Percentiles rank a stretch among this genome's conserved stretches.
phyloP scores from a whole-genome alignment of 1,139 yeast species.

The Blastobotrys capitulatus region DNA sequence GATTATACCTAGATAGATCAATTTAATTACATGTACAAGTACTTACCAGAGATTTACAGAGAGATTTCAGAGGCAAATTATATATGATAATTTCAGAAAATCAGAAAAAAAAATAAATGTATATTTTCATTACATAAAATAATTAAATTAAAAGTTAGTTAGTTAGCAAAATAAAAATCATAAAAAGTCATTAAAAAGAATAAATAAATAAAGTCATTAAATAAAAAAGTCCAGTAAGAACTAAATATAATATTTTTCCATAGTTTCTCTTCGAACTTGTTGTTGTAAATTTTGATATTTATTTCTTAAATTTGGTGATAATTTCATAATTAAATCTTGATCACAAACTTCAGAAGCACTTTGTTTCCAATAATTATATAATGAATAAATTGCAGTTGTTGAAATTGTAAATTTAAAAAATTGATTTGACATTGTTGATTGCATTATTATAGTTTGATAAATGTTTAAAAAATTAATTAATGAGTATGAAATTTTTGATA shows the following conservation, averaged over 20 bases:
- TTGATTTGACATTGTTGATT: neutral
- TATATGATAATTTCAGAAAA: no score
- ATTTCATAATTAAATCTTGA: neutral
- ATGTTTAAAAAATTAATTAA: neutral
- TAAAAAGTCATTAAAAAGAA: no score
- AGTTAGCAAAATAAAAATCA: neutral
- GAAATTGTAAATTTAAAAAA: neutral
- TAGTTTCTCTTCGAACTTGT: slow-evolving; percentile 3
- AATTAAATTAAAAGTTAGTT: no score
- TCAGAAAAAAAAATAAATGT: no score
- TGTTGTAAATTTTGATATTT: neutral
- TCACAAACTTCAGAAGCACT: neutral
- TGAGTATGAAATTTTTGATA: neutral
- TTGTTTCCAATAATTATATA: neutral
- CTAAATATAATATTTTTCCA: neutral
- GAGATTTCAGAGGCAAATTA: no score
- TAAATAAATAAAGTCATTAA: no score
- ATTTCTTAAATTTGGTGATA: neutral
- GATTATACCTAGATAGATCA: no score
- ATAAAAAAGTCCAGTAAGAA: neutral
- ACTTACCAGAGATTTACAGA: no score
- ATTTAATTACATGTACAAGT: no score
- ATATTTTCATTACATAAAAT: no score
- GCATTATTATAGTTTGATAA: neutral
- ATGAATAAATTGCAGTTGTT: neutral